Conservation (phyloP, 805 yeast species). For the Sporopachydermia quercuum region DNA sequence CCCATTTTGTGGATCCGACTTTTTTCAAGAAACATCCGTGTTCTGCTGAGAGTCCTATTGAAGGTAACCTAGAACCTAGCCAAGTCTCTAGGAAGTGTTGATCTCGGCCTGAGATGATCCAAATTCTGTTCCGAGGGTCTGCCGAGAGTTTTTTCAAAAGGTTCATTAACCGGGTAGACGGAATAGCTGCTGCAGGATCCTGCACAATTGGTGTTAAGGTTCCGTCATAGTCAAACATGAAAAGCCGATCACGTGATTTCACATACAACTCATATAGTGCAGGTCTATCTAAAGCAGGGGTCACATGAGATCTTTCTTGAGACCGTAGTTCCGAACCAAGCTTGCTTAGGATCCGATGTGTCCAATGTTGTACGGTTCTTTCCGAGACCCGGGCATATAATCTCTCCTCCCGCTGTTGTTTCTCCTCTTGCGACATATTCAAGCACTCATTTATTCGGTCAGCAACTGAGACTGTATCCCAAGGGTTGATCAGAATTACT, state of each 20-base stretch:
- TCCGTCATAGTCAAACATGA: conserved; percentile 93
- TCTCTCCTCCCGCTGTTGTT: conserved; percentile 30
- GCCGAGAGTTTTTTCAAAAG: conserved; percentile 44
- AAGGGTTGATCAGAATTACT: conserved; percentile 48
- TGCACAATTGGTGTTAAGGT: conserved; percentile 91
- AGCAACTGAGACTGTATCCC: conserved; percentile 93
- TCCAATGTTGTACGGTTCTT: conserved; percentile 74
- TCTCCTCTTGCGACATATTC: conserved; percentile 32
- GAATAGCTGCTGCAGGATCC: conserved; percentile 98
- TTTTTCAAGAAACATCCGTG: conserved; percentile 92
- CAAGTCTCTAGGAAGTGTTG: conserved; percentile 78
- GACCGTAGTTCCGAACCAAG: conserved; percentile 18
- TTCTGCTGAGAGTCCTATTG: conserved; percentile 82
- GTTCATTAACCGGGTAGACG: conserved; percentile 54
- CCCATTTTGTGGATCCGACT: conserved; percentile 56
- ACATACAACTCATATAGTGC: conserved; percentile 43
- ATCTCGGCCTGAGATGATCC: conserved; percentile 96
- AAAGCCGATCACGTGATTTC: conserved; percentile 51
- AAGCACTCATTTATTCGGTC: conserved; percentile 63
- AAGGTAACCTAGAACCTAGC: conserved; percentile 52
- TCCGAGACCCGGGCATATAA: conserved; percentile 49
- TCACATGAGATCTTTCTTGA: conserved; percentile 36
- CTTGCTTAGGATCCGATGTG: conserved; percentile 3
- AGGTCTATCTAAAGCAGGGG: conserved; percentile 75
- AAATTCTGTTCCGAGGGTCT: conserved; percentile 75